Evolutionary conservation across 768 basidiomycete genomes (phyloP), one percentile per base, ranked within the genome.

Genomic region (Daedalea quercina): DNA sequence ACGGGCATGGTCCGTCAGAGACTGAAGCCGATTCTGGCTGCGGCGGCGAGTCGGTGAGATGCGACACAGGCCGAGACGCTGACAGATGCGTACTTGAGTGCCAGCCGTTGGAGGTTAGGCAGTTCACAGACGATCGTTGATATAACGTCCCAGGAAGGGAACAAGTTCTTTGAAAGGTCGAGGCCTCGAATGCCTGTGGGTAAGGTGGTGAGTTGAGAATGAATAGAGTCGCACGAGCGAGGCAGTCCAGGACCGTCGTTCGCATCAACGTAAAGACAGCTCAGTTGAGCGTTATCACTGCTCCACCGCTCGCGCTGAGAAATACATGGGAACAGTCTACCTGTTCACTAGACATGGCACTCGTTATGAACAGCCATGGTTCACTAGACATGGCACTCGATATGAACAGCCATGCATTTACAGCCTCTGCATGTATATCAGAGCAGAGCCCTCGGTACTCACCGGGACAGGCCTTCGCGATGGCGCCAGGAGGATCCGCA

Each of bases 111-210:
- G 11, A 97, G 76, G 3, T 61, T 62, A 9, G 77, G 80, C 2
- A 97, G 70, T 60, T 85, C 83, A 11, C 62, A 60, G 11, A 78
- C 67, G 54, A 97, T 90, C 22, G 65, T 61, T 9, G 84, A 80
- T 17, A 95, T 71, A 2, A 72, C 68, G 26, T 81, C 73, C 94
- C 94, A 96, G 52, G 67, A 73, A 3, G 82, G 66, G 28, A 96
- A 60, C 17, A 96, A 76, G 67, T 76, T 94, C 42, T 74, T 72
- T 15, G 93, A 91, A 34, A 97, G 72, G 70, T 96, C 88, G 34
- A 97, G 73, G 9, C 82, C 84, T n/a, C 78, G 79, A 42, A 94
- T 74, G 61, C 80, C 91, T 94, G 56, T 57, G 11, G 11, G 28
- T 9, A 15, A 51, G 34, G 12, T 15, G 22, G 34, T 47, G 9